phyloP scores from a whole-genome alignment of 352 stramenopile species.

The Albugo laibachii region DNA sequence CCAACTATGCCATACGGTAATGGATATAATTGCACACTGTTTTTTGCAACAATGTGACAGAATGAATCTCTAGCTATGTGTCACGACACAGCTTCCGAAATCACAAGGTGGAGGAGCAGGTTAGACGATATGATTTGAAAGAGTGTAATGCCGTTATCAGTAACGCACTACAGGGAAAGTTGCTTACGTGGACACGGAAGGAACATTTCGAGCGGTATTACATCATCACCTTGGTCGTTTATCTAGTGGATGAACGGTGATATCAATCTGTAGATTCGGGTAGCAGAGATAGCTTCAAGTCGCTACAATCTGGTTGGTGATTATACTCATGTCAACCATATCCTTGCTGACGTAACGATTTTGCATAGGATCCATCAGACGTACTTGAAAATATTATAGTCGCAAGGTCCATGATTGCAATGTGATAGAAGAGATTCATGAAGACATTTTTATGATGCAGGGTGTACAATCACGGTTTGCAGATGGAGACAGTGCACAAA shows the following conservation, averaged over 20 bases:
- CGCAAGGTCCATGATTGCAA: constrained; percentile 21
- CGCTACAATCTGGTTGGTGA: constrained; percentile 44
- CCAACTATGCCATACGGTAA: constrained; percentile 83
- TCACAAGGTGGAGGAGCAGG: constrained; percentile 66
- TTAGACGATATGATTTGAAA: constrained; percentile 10
- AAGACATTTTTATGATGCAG: constrained; percentile 8
- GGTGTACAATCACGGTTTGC: constrained; percentile 71
- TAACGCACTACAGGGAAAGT: constrained; percentile 39
- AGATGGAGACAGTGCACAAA: constrained; percentile 78
- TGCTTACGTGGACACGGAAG: constrained; percentile 82
- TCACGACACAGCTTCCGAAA: constrained; percentile 66
- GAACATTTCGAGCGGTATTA: constrained; percentile 75
- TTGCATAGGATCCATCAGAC: constrained; percentile 49
- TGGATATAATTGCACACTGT: neutral
- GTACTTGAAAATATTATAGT: constrained; percentile 91
- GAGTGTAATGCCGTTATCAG: neutral
- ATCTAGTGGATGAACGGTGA: neutral
- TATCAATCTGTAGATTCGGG: constrained; percentile 22
- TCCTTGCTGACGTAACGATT: neutral
- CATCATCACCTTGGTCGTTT: neutral
- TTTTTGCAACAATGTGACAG: neutral
- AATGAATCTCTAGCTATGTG: constrained; percentile 13
- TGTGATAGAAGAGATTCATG: neutral
- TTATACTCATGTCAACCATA: neutral
- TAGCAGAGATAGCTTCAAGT: constrained; percentile 68